Evolutionary conservation across 2,329 filamentous ascomycete genomes (phyloP).

Genomic region (Geoglossum cookeanum): DNA sequence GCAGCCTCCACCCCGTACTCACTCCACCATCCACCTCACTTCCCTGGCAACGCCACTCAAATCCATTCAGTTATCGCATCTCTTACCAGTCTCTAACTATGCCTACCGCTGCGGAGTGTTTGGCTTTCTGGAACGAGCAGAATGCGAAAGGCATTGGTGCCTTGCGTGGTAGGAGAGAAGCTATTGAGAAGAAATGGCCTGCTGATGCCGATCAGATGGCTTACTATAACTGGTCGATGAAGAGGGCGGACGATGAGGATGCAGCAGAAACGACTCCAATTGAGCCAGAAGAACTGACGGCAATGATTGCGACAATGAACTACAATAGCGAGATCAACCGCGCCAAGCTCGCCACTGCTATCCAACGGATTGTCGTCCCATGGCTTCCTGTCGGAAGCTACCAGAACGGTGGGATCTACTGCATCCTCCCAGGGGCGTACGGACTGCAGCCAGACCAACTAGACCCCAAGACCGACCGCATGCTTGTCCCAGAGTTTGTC

Average conservation of each 20-base stretch:
- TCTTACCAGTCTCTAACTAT: too few relatives aligned
- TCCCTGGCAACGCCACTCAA: too few relatives aligned
- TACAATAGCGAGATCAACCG: not conserved
- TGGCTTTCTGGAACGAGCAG: not conserved
- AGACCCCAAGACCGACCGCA: too few relatives aligned
- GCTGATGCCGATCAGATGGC: not conserved
- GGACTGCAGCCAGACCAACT: too few relatives aligned
- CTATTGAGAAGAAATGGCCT: not conserved
- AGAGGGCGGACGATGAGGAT: not conserved
- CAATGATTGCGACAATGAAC: not conserved
- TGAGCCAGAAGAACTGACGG: not conserved
- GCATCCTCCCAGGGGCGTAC: too few relatives aligned
- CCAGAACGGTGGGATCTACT: not conserved
- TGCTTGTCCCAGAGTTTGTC: too few relatives aligned
- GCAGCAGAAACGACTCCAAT: not conserved
- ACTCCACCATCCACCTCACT: too few relatives aligned
- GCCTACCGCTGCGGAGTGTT: not conserved
- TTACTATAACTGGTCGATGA: not conserved
- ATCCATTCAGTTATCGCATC: too few relatives aligned
- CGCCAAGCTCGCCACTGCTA: not conserved
- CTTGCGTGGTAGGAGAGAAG: not conserved
- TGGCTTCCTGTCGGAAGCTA: not conserved
- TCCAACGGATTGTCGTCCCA: not conserved
- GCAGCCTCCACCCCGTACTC: too few relatives aligned
- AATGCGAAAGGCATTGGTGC: not conserved